phyloP scores from a whole-genome alignment of 306 rosid species.

The Trifolium dubium region DNA sequence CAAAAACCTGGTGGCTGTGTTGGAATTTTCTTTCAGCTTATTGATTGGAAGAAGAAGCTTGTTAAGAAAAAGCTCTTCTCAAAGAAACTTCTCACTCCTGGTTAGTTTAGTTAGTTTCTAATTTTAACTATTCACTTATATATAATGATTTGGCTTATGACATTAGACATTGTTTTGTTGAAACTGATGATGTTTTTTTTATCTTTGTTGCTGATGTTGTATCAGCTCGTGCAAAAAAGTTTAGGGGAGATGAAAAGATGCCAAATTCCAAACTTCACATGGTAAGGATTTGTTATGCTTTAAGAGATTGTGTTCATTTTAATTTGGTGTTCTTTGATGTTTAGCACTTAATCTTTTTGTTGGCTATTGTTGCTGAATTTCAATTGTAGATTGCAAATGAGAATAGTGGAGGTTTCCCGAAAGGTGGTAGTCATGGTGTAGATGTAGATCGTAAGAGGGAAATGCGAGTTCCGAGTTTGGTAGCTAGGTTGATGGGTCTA shows the following conservation, averaged over 20 bases:
- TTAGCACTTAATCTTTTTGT: conserved; percentile 19
- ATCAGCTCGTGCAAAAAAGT: conserved; percentile 70
- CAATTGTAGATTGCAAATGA: conserved; percentile 81
- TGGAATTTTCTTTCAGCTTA: conserved; percentile 91
- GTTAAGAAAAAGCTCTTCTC: conserved; percentile 88
- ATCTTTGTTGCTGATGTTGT: conserved; percentile 39
- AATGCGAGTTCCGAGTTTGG: conserved; percentile 73
- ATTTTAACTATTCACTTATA: background rate
- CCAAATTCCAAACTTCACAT: conserved; percentile 71
- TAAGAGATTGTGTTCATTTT: background rate
- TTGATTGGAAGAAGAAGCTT: conserved; percentile 86
- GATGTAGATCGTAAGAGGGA: conserved; percentile 60
- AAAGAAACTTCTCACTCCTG: conserved; percentile 76
- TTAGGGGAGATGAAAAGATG: conserved; percentile 79
- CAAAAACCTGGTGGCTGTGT: conserved; percentile 79
- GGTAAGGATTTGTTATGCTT: conserved; percentile 51
- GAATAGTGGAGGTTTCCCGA: conserved; percentile 83
- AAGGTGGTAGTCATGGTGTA: conserved; percentile 50
- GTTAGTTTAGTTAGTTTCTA: conserved; percentile 44
- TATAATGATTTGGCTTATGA: background rate
- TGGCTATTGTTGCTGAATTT: conserved; percentile 28
- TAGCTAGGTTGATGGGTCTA: conserved; percentile 92
- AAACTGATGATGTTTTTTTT: conserved; percentile 40
- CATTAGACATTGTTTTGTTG: conserved; percentile 1
- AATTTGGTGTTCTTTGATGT: conserved; percentile 13